Conservation (phyloP, 768 basidiomycete species). For the Suillus discolor region DNA sequence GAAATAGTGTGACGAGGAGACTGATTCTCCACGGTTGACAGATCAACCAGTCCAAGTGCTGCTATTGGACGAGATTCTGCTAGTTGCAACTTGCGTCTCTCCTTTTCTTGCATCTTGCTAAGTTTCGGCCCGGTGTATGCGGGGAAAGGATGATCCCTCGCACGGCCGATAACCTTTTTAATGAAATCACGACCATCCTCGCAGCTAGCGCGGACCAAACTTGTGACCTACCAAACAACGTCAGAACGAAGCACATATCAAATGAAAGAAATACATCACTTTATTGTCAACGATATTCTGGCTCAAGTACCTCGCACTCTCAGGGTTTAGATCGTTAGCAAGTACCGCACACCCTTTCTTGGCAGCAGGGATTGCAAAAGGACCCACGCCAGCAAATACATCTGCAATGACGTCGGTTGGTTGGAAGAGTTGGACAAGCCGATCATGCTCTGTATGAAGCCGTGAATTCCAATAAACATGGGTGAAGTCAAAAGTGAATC, state of each 20-base stretch:
- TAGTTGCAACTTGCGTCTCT: conserved; percentile 35
- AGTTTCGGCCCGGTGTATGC: conserved; percentile 48
- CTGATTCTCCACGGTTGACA: conserved; percentile 15
- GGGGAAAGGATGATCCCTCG: conserved; percentile 69
- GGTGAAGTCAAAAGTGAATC: conserved; percentile 92
- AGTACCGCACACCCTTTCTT: conserved; percentile 89
- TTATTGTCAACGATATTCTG: conserved; percentile 77
- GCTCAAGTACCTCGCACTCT: conserved; percentile 74
- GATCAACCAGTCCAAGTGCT: conserved; percentile 4
- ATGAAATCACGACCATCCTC: conserved; percentile 92
- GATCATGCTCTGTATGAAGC: conserved; percentile 86
- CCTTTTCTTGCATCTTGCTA: conserved; percentile 40
- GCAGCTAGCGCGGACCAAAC: conserved; percentile 71
- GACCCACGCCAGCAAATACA: conserved; percentile 96
- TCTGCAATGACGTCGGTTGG: conserved; percentile 85
- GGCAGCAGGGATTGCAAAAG: conserved; percentile 92
- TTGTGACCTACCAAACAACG: conserved; percentile 49
- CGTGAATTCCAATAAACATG: conserved; percentile 99
- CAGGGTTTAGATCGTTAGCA: conserved; percentile 94
- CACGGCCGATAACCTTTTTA: conserved; percentile 50
- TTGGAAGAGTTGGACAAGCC: conserved; percentile 74
- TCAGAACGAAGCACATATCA: conserved; percentile 9
- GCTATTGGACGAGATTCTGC: conserved; percentile 2
- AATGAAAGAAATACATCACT: conserved; percentile 44
- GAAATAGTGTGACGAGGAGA: conserved; percentile 58